Base-by-base conservation (phyloP, 257 asterid species). In the Gardenia jasminoides region DNA sequence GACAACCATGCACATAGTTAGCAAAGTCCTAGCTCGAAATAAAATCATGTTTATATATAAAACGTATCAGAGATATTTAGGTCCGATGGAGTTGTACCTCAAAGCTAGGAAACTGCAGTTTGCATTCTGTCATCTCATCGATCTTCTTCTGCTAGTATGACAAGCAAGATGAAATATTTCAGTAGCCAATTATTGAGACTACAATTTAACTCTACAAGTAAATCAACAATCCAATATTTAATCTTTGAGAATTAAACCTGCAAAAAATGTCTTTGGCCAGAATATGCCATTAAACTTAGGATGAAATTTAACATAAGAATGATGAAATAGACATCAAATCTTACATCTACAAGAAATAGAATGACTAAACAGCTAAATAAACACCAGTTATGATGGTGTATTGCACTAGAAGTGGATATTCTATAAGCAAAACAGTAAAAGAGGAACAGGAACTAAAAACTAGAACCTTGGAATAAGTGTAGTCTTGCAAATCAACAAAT, bases 401-500 rank as follows among this genome's bases (percentile, higher is more conserved):
- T 19, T 26, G 24, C 5, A 13, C 12, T 0, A 47, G 24, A 48
- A 46, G 61, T 1, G 0, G 46, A 47, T 13, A 20, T 9, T 71
- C 58, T 47, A 7, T 15, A 69, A 69, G 28, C 30, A 26, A 46
- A 36, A 17, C 43, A 74, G 48, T 3, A 1, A 22, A 20, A 78
- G 41, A 7, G 46, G 47, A 46, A 58, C 5, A 50, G 39, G 72
- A 41, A 50, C 39, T 62, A 46, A 15, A 76, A n/a, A 50, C 68
- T 72, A 67, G 61, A 65, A 93, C 99, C 98, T 96, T 92, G 73
- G 96, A 82, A 78, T 93, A 96, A 76, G 80, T 79, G 84, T 87
- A 93, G 78, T 87, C 89, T 88, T 96, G 97, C 92, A 96, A 89
- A 86, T 96, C 99, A 80, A 93, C 94, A 85, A 96, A 96, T 81